Conservation (phyloP, 768 basidiomycete species). For the Russula sp. region DNA sequence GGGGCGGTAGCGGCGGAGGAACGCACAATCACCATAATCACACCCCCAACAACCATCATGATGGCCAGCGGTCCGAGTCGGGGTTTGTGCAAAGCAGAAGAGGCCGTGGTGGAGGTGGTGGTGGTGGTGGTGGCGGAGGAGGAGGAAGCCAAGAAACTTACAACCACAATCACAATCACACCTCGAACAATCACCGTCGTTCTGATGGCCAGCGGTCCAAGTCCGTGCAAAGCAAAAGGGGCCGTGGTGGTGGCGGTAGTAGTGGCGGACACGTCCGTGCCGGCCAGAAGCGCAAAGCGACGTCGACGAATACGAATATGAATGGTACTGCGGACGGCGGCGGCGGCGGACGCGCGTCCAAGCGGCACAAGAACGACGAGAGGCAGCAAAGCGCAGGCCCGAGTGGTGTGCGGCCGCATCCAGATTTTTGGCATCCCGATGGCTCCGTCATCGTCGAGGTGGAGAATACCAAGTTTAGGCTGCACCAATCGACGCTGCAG, state of each 20-base stretch:
- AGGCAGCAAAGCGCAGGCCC: neutral
- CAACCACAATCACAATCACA: neutral
- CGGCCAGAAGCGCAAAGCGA: neutral
- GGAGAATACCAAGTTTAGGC: conserved; percentile 29
- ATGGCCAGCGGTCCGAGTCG: too few species aligned
- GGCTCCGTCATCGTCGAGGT: conserved; percentile 32
- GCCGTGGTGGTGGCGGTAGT: neutral
- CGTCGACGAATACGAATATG: neutral
- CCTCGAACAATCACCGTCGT: neutral
- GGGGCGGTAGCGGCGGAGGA: neutral
- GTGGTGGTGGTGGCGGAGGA: too few species aligned
- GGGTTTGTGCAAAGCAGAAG: too few species aligned
- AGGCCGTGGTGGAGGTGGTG: too few species aligned
- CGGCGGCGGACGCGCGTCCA: neutral
- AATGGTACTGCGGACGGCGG: neutral
- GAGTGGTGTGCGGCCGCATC: neutral
- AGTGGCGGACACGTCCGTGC: neutral
- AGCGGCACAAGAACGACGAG: neutral
- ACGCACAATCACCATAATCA: too few species aligned
- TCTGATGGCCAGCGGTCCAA: neutral
- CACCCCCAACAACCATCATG: too few species aligned
- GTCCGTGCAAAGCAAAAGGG: neutral
- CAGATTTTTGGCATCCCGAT: conserved; percentile 31
- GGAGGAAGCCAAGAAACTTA: neutral
- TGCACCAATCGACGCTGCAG: conserved; percentile 33